These are phyloP conservation scores for Exophiala mesophila DNA, from an alignment of 2,329 filamentous ascomycete genomes.

Conservation along the genomic window DNA sequence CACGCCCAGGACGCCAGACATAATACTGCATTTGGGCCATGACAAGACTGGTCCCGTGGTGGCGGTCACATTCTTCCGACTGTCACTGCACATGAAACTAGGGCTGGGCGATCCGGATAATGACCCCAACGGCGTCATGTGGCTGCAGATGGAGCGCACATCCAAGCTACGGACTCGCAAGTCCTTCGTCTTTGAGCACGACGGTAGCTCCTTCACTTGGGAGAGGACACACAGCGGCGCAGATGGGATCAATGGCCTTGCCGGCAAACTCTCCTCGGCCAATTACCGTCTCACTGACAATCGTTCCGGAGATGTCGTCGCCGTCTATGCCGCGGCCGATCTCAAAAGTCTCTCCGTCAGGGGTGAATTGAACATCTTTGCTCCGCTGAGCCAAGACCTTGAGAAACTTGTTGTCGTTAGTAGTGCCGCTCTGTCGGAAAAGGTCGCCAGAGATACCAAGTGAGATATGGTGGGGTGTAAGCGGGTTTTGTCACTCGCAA, in stretches of 20 bases:
- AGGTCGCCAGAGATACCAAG: constrained; percentile 2
- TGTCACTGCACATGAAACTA: background rate
- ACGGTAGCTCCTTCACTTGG: constrained; percentile 6
- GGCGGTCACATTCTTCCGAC: constrained; percentile 5
- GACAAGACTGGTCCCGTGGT: constrained; percentile 1
- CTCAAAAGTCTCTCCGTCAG: background rate
- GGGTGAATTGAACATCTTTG: constrained; percentile 4
- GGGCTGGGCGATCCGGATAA: constrained; percentile 4
- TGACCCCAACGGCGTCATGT: constrained; percentile 1
- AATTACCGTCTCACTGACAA: constrained; percentile 6
- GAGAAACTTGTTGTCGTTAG: constrained; percentile 3
- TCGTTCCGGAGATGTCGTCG: constrained; percentile 1
- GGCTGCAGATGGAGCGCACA: constrained; percentile 4
- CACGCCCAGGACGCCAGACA: constrained; percentile 3
- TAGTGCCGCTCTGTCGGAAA: constrained; percentile 5
- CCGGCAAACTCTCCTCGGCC: background rate
- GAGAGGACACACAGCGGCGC: background rate
- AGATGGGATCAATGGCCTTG: background rate
- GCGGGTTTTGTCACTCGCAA: too few relatives aligned
- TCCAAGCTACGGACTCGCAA: too few relatives aligned
- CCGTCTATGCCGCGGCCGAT: constrained; percentile 1
- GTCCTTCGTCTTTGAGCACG: too few relatives aligned
- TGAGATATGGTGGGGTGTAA: too few relatives aligned
- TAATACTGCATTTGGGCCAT: constrained; percentile 4
- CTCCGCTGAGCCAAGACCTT: constrained; percentile 1